Conservation (phyloP, 2,329 filamentous ascomycete species). For the Emmonsia crescens region DNA sequence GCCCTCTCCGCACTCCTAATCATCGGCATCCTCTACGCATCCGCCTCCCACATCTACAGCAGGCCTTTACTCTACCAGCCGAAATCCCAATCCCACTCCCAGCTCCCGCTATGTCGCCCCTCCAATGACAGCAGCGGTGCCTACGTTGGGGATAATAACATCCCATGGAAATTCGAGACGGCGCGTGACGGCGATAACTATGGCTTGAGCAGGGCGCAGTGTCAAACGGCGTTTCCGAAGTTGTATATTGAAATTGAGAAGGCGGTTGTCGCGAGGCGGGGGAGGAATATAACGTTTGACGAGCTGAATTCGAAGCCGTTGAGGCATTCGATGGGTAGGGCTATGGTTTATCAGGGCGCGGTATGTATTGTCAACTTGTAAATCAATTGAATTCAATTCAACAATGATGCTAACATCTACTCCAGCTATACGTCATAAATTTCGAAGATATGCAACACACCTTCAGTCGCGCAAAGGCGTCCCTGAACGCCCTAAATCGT, state of each 20-base stretch:
- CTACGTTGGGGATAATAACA: not conserved
- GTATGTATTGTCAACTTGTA: constrained; percentile 23
- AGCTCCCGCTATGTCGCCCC: not conserved
- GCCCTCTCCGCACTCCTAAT: not conserved
- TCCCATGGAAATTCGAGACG: constrained; percentile 24
- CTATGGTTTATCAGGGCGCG: constrained; percentile 27
- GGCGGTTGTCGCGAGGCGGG: constrained; percentile 16
- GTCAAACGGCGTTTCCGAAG: constrained; percentile 31
- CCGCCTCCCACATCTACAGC: not conserved
- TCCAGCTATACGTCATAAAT: constrained; percentile 28
- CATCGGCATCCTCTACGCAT: constrained; percentile 9
- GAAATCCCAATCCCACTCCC: not conserved
- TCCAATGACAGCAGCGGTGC: not conserved
- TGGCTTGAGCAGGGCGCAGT: constrained; percentile 27
- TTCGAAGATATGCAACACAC: constrained; percentile 25
- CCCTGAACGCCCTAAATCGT: constrained; percentile 39
- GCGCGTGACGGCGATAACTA: constrained; percentile 28
- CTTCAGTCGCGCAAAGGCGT: constrained; percentile 30
- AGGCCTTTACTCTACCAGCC: not conserved
- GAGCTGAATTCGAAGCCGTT: constrained; percentile 25
- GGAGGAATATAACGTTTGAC: constrained; percentile 22
- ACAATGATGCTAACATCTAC: not conserved
- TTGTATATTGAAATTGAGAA: constrained; percentile 29
- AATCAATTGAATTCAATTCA: too few species aligned
- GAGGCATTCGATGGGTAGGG: constrained; percentile 29